These are phyloP conservation scores for Lasiodiplodia hormozganensis DNA, from an alignment of 2,329 filamentous ascomycete genomes.

Conservation along the genomic window DNA sequence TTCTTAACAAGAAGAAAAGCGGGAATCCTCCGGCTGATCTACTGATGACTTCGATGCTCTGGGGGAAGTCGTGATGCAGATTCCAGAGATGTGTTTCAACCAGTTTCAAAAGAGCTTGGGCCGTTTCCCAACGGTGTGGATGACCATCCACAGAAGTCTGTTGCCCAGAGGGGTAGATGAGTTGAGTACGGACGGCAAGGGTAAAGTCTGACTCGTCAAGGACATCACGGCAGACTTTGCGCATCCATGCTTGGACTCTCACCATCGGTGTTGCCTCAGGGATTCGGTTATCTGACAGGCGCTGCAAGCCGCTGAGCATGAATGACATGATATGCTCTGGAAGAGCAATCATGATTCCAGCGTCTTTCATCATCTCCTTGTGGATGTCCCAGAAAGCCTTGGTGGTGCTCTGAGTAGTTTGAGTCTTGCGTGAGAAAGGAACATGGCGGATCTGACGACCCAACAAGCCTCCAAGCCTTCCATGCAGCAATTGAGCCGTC, in stretches of 20 bases:
- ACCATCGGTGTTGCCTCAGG: slow-evolving; percentile 58
- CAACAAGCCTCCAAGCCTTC: slow-evolving; percentile 62
- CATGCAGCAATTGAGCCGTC: slow-evolving; percentile 63
- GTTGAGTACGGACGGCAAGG: slow-evolving; percentile 50
- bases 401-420: slow-evolving; percentile 42
- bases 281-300: slow-evolving; percentile 56
- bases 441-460: slow-evolving; percentile 62
- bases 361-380: slow-evolving; percentile 47
- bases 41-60: slow-evolving; percentile 58
- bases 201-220: slow-evolving; percentile 66
- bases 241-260: slow-evolving; percentile 58
- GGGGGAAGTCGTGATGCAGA: slow-evolving; percentile 50
- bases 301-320: slow-evolving; percentile 66
- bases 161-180: slow-evolving; percentile 53
- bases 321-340: slow-evolving; percentile 72
- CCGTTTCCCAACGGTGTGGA: slow-evolving; percentile 48
- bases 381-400: slow-evolving; percentile 49
- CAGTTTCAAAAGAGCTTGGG: slow-evolving; percentile 45
- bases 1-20: slow-evolving; percentile 62
- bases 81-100: slow-evolving; percentile 37
- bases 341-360: slow-evolving; percentile 65
- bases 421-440: slow-evolving; percentile 63
- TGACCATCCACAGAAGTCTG: slow-evolving; percentile 50
- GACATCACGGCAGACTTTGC: slow-evolving; percentile 62
- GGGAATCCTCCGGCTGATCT: slow-evolving; percentile 55